These are phyloP conservation scores for Penicillium capsulatum DNA, from an alignment of 2,329 filamentous ascomycete species.

Conservation along the genomic window DNA sequence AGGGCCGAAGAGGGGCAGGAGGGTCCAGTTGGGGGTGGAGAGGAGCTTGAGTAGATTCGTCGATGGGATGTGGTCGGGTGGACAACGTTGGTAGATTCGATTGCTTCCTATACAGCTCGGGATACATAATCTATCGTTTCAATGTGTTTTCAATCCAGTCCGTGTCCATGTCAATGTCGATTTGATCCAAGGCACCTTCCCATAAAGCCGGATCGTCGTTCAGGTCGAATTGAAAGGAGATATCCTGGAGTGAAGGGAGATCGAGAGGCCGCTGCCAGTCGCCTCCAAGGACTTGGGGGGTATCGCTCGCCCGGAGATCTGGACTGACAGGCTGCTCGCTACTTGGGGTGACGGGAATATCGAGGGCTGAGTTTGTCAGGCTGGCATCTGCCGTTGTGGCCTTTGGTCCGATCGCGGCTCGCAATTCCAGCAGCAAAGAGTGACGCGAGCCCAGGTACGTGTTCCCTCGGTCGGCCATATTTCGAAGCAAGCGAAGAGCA, in stretches of 20 bases:
- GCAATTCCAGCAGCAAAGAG: constrained; percentile 37
- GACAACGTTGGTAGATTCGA: too few relatives aligned
- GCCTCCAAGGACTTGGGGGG: constrained; percentile 3
- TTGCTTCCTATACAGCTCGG: too few relatives aligned
- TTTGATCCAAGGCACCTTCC: constrained; percentile 41
- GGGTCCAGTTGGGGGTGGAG: too few relatives aligned
- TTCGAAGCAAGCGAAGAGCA: constrained; percentile 45
- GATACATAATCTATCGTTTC: constrained; percentile 15
- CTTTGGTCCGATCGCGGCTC: constrained; percentile 26
- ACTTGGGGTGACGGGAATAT: constrained; percentile 13
- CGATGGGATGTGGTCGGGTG: too few relatives aligned
- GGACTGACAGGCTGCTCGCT: constrained; percentile 15
- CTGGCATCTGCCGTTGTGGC: constrained; percentile 4
- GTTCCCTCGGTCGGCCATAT: constrained; percentile 53
- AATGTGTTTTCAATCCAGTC: constrained; percentile 38
- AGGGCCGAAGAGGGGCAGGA: too few relatives aligned
- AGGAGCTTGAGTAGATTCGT: too few relatives aligned
- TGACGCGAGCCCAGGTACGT: constrained; percentile 46
- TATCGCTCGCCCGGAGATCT: background rate
- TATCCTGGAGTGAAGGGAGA: constrained; percentile 26
- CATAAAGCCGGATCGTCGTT: constrained; percentile 40
- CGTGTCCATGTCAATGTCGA: constrained; percentile 42
- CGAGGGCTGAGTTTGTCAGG: constrained; percentile 1
- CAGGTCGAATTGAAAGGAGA: constrained; percentile 35
- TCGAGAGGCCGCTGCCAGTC: constrained; percentile 21